These are phyloP conservation scores for Penicillium sp. DNA, from an alignment of 2,329 filamentous ascomycete genomes.

Conservation along the genomic window DNA sequence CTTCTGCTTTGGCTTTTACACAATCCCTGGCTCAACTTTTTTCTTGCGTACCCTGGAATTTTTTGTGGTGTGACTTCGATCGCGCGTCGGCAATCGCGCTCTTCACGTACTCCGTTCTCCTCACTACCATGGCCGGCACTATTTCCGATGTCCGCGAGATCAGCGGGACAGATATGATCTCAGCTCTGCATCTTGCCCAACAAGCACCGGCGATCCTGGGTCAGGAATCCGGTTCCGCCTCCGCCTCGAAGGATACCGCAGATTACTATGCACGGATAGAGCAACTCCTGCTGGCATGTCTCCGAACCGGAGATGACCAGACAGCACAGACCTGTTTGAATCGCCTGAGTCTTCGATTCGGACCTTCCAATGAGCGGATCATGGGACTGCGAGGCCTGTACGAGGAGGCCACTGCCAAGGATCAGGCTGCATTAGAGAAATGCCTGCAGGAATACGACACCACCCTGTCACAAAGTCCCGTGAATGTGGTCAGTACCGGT, in stretches of 20 bases:
- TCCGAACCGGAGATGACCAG: conserved; percentile 80
- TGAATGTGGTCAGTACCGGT: conserved; percentile 69
- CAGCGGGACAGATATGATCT: conserved; percentile 47
- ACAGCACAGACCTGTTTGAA: conserved; percentile 75
- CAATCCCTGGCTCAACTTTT: background rate
- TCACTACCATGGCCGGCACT: conserved; percentile 14
- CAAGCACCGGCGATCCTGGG: conserved; percentile 44
- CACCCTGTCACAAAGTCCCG: conserved; percentile 70
- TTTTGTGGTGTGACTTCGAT: too few relatives aligned
- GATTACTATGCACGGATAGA: conserved; percentile 86
- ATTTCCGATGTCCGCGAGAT: conserved; percentile 14
- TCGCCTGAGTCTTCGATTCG: conserved; percentile 77
- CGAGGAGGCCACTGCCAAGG: conserved; percentile 76
- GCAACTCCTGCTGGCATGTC: conserved; percentile 79
- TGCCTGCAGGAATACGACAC: conserved; percentile 78
- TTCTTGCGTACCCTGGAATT: too few relatives aligned
- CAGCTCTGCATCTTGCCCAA: conserved; percentile 46
- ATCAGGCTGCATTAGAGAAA: conserved; percentile 63
- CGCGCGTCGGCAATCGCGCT: too few relatives aligned
- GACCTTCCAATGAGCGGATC: conserved; percentile 78
- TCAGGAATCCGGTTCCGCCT: conserved; percentile 50
- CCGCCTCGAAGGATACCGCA: conserved; percentile 66
- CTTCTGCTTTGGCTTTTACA: background rate
- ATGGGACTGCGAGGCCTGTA: conserved; percentile 81
- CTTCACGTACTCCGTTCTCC: background rate